Base-by-base conservation (phyloP, 2,329 filamentous ascomycete species). In the Penicillium freii region DNA sequence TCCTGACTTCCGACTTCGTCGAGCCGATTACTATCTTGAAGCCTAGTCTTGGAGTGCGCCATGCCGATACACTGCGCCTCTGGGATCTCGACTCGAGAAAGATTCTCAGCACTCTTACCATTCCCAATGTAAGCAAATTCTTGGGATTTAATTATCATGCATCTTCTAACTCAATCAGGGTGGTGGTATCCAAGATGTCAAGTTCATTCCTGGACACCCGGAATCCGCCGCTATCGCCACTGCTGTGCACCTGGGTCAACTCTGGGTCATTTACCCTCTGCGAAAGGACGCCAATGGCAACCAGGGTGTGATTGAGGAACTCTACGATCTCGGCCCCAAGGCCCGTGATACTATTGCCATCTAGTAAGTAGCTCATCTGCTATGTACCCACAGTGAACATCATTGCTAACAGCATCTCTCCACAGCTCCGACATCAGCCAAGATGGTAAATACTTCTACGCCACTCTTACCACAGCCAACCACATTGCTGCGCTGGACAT, bases 221-320 rank as follows among this genome's bases (percentile, higher is more conserved):
- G 84, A 87, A 60, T 76, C 75, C 34, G 84, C 84, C 33, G 84
- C 84, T 11, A 73, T 87, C 25, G 84, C 84, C 9, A 85, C 83
- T 13, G 84, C 85, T 17, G 84, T 87, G 21, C 78, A 81, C 33
- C 78, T 81, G 3, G 84, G 83, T 10, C 79, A 86, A 64, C 82
- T 86, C 62, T 87, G 84, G 84, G 82, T 86, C 69, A 85, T 87
- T 72, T 87, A 87, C 69, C 84, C 84, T 23, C 81, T 82, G 76
- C 81, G 82, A 61, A 80, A 76, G 59, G 77, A 84, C 64, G 68
- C 76, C 8, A 76, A 81, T 23, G 84, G 84, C 52, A 81, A 82
- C 46, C 83, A 81, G 61, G 85, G 85, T 55, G 78, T 81, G 8
- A 80, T 83, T 5, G 79, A 87, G 69, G 77, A 84, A 0, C 80